Evolutionary conservation across 805 yeast species (phyloP).

Genomic region (Tetrapisispora taiwanensis): DNA sequence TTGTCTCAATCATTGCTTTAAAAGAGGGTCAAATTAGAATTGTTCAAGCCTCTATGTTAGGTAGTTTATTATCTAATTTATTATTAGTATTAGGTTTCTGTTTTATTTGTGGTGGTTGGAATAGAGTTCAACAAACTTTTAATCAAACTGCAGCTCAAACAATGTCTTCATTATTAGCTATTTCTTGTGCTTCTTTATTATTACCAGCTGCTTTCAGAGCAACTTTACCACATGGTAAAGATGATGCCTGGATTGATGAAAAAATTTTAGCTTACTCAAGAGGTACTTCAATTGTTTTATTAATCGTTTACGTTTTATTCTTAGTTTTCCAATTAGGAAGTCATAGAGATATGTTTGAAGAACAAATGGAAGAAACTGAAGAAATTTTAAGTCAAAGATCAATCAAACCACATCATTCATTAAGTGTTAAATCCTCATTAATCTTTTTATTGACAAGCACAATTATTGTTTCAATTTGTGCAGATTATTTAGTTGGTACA

Average conservation of each 20-base stretch:
- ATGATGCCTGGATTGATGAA: constrained; percentile 27
- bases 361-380: constrained; percentile 34
- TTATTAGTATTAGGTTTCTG: constrained; percentile 91
- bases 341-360: constrained; percentile 68
- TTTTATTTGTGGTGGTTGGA: constrained; percentile 85
- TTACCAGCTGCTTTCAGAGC: constrained; percentile 96
- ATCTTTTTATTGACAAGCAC: constrained; percentile 53
- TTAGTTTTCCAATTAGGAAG: constrained; percentile 82
- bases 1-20: constrained; percentile 86
- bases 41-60: constrained; percentile 96
- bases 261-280: constrained; percentile 68
- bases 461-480: constrained; percentile 74
- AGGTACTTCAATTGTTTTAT: constrained; percentile 72
- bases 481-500: constrained; percentile 88
- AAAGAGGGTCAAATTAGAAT: constrained; percentile 78
- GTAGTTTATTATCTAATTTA: constrained; percentile 81
- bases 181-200: constrained; percentile 78
- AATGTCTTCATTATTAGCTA: constrained; percentile 87
- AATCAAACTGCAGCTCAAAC: constrained; percentile 97
- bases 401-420: constrained; percentile 20
- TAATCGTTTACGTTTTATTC: constrained; percentile 67
- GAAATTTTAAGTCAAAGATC: constrained; percentile 22
- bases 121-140: constrained; percentile 75
- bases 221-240: constrained; percentile 42
- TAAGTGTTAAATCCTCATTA: constrained; percentile 47